Conservation (phyloP, 1,284 basidiomycete species). For the Ustilago loliicola region DNA sequence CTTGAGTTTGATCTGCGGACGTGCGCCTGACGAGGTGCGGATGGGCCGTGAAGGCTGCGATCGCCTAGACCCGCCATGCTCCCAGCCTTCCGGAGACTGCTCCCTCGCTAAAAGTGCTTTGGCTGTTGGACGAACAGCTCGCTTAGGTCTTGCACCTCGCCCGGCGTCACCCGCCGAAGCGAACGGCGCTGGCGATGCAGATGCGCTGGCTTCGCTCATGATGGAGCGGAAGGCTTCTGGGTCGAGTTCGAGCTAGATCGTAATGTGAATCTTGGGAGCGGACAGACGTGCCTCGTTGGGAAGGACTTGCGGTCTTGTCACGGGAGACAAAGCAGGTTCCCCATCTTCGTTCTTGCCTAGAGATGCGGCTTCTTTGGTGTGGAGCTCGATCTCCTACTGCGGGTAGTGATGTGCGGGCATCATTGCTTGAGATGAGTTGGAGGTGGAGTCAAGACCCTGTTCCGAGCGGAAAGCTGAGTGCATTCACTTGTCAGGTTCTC, state of each 20-base stretch:
- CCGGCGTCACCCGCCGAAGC: slow-evolving; percentile 8
- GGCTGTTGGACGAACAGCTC: slow-evolving; percentile 45
- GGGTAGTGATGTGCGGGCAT: background rate
- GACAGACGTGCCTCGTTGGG: background rate
- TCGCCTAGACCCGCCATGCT: slow-evolving; percentile 39
- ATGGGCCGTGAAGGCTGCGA: slow-evolving; percentile 36
- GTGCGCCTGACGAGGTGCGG: slow-evolving; percentile 44
- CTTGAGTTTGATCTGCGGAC: slow-evolving; percentile 58
- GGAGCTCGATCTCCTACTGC: background rate
- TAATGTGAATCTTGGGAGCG: background rate
- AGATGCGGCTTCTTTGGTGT: background rate
- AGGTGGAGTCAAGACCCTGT: background rate
- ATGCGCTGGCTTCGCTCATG: slow-evolving; percentile 42
- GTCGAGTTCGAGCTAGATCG: background rate
- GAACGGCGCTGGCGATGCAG: slow-evolving; percentile 34
- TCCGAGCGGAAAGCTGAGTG: background rate
- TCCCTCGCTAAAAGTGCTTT: slow-evolving; percentile 51
- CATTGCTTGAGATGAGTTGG: background rate
- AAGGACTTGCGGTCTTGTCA: background rate
- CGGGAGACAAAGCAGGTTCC: background rate
- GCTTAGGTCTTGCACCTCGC: slow-evolving; percentile 37
- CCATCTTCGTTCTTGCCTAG: background rate
- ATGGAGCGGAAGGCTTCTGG: background rate
- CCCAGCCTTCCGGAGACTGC: slow-evolving; percentile 52
- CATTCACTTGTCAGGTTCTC: no score